Evolutionary conservation across 1,139 yeast genomes (phyloP).

Genomic region (Taiozyma sp.): DNA sequence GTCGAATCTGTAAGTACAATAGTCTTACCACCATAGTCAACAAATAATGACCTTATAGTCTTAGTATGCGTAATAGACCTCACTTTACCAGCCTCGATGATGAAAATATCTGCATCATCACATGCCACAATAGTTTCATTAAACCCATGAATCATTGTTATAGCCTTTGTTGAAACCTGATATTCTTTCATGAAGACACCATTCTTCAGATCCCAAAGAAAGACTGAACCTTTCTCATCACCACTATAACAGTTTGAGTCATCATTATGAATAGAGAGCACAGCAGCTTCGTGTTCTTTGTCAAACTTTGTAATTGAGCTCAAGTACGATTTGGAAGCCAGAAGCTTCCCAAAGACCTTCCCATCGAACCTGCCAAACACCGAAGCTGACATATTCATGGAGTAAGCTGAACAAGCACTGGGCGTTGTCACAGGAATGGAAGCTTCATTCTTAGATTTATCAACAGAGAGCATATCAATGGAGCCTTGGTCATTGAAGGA

Average conservation of each 20-base stretch:
- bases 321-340: constrained; percentile 33
- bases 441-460: constrained; percentile 19
- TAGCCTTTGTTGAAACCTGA: constrained; percentile 21
- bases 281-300: constrained; percentile 28
- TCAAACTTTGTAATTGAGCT: constrained; percentile 33
- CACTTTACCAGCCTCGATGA: constrained; percentile 1
- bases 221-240: constrained; percentile 35
- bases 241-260: constrained; percentile 35
- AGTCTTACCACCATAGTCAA: constrained; percentile 50
- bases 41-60: constrained; percentile 19
- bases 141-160: constrained; percentile 23
- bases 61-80: not conserved
- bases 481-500: constrained; percentile 33
- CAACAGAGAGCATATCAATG: constrained; percentile 29
- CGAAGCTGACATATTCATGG: constrained; percentile 30
- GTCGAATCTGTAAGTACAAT: constrained; percentile 25
- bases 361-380: constrained; percentile 45
- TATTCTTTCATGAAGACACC: constrained; percentile 20
- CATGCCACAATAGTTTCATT: constrained; percentile 25
- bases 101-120: constrained; percentile 19
- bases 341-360: constrained; percentile 33
- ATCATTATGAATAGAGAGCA: constrained; percentile 33
- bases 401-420: constrained; percentile 32
- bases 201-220: constrained; percentile 29
- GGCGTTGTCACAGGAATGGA: constrained; percentile 34